Conservation (phyloP, 805 yeast species). For the Kodamaea fukazawae region DNA sequence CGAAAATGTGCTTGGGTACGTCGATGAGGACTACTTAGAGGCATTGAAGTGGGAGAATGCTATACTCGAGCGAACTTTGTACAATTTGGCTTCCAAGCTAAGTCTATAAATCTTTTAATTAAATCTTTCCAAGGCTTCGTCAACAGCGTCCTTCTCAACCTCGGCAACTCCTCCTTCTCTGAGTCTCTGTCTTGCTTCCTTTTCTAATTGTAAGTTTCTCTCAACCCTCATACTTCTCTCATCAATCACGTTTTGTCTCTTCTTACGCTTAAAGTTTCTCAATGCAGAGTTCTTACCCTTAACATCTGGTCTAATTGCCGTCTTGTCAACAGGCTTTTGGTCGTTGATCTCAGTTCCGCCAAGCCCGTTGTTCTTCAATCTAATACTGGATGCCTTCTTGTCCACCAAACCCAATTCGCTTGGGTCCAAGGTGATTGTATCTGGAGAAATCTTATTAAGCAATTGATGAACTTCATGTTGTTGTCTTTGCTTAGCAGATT, state of each 20-base stretch:
- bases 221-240: conserved; percentile 79
- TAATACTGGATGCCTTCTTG: conserved; percentile 56
- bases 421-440: conserved; percentile 90
- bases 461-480: conserved; percentile 84
- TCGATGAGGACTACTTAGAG: conserved; percentile 14
- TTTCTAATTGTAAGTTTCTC: conserved; percentile 69
- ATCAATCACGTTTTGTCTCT: conserved; percentile 79
- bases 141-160: conserved; percentile 52
- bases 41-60: conserved; percentile 24
- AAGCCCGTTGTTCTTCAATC: conserved; percentile 49
- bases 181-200: conserved; percentile 59
- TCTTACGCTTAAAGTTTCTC: conserved; percentile 77
- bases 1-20: not conserved
- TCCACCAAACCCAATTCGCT: conserved; percentile 81
- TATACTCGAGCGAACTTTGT: conserved; percentile 17
- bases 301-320: conserved; percentile 62
- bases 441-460: conserved; percentile 86
- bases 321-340: conserved; percentile 39
- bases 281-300: conserved; percentile 81
- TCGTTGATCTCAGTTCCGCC: conserved; percentile 27
- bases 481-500: conserved; percentile 88
- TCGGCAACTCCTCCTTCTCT: conserved; percentile 46
- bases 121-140: conserved; percentile 51
- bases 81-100: conserved; percentile 3
- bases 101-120: conserved; percentile 18